Evolutionary conservation across 768 basidiomycete genomes (phyloP).

Genomic region (Leccinum aurantiacum): DNA sequence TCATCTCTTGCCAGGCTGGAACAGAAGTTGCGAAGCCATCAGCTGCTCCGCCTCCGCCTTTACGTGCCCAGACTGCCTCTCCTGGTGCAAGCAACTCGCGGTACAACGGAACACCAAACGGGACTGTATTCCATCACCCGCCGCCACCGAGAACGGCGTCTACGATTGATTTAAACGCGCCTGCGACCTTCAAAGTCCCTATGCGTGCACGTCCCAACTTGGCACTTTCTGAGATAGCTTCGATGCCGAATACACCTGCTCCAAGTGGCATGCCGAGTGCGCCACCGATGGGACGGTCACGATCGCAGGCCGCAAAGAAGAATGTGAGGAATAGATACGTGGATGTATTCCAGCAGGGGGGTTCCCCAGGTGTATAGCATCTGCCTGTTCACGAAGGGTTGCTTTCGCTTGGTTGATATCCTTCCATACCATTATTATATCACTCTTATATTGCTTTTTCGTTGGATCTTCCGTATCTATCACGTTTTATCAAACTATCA

Average conservation of each 20-base stretch:
- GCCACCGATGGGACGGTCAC: conserved; percentile 49
- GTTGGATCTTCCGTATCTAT: conserved; percentile 27
- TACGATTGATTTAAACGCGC: conserved; percentile 57
- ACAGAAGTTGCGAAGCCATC: conserved; percentile 52
- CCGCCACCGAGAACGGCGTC: conserved; percentile 54
- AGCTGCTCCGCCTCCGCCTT: conserved; percentile 71
- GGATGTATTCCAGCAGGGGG: conserved; percentile 77
- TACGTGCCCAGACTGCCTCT: conserved; percentile 83
- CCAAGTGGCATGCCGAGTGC: conserved; percentile 21
- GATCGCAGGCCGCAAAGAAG: conserved; percentile 64
- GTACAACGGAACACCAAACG: conserved; percentile 33
- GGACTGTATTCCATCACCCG: conserved; percentile 12
- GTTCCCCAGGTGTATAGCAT: conserved; percentile 17
- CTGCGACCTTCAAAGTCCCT: conserved; percentile 50
- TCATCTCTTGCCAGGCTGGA: conserved; percentile 45
- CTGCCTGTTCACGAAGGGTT: not conserved
- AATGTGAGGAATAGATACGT: conserved; percentile 84
- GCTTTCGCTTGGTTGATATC: conserved; percentile 3
- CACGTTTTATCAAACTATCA: conserved; percentile 12
- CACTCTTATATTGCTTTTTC: conserved; percentile 15
- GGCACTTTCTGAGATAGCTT: conserved; percentile 46
- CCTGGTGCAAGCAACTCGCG: conserved; percentile 52
- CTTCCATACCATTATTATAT: conserved; percentile 21
- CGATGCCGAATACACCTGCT: conserved; percentile 35
- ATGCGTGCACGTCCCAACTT: conserved; percentile 67